These are phyloP conservation scores for Colletotrichum viniferum DNA, from an alignment of 2,329 filamentous ascomycete species.

Conservation along the genomic window DNA sequence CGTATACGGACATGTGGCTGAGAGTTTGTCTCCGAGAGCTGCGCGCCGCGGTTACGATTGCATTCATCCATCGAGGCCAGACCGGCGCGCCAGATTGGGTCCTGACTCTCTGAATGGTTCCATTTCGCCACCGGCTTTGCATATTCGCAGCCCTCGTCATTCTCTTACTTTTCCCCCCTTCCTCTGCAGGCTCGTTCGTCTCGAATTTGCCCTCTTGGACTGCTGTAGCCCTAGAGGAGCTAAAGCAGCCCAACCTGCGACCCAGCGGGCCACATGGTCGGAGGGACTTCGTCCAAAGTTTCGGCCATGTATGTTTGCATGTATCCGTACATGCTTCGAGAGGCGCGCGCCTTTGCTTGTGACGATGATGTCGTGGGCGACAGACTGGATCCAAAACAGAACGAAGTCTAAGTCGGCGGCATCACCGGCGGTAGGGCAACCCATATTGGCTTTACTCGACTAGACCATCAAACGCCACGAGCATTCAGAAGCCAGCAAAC, in stretches of 20 bases:
- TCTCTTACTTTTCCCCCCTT: neutral
- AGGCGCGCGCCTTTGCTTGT: slow-evolving; percentile 22
- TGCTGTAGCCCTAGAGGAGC: slow-evolving; percentile 14
- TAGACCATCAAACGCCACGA: neutral
- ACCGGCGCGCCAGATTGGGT: slow-evolving; percentile 36
- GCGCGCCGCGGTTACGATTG: neutral
- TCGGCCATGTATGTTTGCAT: slow-evolving; percentile 10
- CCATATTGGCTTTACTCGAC: neutral
- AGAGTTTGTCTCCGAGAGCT: neutral
- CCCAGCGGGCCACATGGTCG: slow-evolving; percentile 17
- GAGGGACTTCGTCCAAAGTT: slow-evolving; percentile 16
- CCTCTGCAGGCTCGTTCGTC: neutral
- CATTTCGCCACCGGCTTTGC: slow-evolving; percentile 40
- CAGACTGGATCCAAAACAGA: neutral
- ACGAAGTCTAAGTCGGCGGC: slow-evolving; percentile 12
- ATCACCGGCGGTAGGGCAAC: slow-evolving; percentile 4
- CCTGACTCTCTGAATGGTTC: slow-evolving; percentile 35
- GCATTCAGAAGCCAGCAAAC: neutral
- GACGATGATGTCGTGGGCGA: slow-evolving; percentile 14
- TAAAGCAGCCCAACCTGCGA: slow-evolving; percentile 18
- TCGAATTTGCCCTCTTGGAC: slow-evolving; percentile 22
- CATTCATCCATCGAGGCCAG: neutral
- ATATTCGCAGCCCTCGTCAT: slow-evolving; percentile 23
- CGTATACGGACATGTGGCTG: neutral
- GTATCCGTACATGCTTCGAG: slow-evolving; percentile 1